These are phyloP conservation scores for Hypoxylon lenormandii DNA, from an alignment of 495 filamentous ascomycete species.

Conservation along the genomic window DNA sequence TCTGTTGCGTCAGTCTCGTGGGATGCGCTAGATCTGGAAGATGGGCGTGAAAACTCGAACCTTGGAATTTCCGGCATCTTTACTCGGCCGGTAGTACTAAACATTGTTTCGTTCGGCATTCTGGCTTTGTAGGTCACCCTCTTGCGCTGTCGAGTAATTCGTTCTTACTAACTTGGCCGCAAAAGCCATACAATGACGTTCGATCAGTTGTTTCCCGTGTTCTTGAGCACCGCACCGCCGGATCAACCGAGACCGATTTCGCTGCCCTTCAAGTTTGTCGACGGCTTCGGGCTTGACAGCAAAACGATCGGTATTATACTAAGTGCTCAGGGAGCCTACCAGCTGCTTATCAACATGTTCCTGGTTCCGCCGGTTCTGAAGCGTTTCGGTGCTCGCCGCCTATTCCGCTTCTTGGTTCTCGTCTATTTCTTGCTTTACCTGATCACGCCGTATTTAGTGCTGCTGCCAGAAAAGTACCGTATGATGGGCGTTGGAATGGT, in stretches of 20 bases:
- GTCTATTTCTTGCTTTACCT: constrained; percentile 91
- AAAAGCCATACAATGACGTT: constrained; percentile 84
- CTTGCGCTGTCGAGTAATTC: not conserved
- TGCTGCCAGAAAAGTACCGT: constrained; percentile 77
- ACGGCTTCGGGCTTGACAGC: constrained; percentile 83
- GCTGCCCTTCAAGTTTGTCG: constrained; percentile 87
- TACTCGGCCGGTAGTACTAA: constrained; percentile 81
- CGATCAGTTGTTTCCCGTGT: constrained; percentile 91
- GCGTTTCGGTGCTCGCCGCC: constrained; percentile 77
- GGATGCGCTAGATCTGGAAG: constrained; percentile 48
- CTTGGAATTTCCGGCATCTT: constrained; percentile 64
- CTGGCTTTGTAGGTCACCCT: constrained; percentile 86
- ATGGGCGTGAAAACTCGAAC: constrained; percentile 25
- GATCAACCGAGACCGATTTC: constrained; percentile 53
- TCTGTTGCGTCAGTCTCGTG: constrained; percentile 48
- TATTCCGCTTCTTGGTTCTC: constrained; percentile 82
- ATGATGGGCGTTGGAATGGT: constrained; percentile 78
- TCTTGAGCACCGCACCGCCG: constrained; percentile 79
- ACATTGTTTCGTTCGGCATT: constrained; percentile 89
- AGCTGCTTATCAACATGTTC: constrained; percentile 84
- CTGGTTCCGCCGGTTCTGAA: constrained; percentile 80
- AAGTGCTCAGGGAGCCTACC: constrained; percentile 88
- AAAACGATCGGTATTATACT: constrained; percentile 88
- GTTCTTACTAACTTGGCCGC: constrained; percentile 33
- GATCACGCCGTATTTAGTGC: constrained; percentile 85